phyloP scores from a whole-genome alignment of 441 rosid species.

The Pelargonium fulgidum region DNA sequence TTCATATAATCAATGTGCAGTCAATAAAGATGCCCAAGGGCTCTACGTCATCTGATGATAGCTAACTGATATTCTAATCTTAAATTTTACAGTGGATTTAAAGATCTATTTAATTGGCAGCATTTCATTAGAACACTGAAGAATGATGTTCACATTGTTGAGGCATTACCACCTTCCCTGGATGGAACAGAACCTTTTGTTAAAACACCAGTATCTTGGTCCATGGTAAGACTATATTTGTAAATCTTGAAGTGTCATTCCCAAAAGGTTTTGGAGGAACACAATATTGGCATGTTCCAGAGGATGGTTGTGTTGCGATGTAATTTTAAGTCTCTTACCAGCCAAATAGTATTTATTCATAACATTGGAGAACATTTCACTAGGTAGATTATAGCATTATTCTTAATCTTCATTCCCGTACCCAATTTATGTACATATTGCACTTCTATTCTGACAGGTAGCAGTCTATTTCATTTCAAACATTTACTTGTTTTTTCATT shows the following conservation, averaged over 20 bases:
- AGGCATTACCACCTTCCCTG: conserved; percentile 53
- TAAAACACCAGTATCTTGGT: conserved; percentile 87
- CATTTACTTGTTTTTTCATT: conserved; percentile 5
- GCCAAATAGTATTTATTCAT: no score
- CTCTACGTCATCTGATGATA: conserved; percentile 12
- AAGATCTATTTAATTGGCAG: conserved; percentile 87
- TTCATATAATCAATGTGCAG: not conserved
- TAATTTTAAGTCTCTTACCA: no score
- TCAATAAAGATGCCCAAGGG: conserved; percentile 1
- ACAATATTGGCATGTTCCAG: not conserved
- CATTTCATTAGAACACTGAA: conserved; percentile 69
- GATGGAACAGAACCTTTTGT: conserved; percentile 49
- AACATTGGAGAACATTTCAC: not conserved
- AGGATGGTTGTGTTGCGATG: not conserved
- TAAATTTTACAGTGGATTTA: conserved; percentile 73
- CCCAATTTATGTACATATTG: not conserved
- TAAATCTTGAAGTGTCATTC: no score
- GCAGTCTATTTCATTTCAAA: not conserved
- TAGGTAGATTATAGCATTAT: not conserved
- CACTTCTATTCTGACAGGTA: conserved; percentile 9
- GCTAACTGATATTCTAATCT: no score
- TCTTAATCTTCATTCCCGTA: not conserved
- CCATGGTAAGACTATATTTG: no score
- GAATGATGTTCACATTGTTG: conserved; percentile 73
- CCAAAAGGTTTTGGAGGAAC: no score